Conservation (phyloP, 2,329 filamentous ascomycete species). For the Plectosphaerella cucumerina region DNA sequence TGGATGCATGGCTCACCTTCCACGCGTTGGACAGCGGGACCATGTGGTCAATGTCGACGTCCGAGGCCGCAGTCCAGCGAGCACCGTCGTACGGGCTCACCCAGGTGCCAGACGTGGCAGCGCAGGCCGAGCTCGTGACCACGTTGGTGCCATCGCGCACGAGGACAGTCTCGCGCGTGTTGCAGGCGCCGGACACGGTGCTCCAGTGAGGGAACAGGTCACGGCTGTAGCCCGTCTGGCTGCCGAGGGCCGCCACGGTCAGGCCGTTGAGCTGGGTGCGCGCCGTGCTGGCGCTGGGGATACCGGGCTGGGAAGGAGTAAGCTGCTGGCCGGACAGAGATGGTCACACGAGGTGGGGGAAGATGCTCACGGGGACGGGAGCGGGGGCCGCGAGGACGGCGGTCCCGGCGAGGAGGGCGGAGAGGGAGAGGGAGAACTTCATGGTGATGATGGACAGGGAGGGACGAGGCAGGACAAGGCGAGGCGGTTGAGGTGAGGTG, state of each 20-base stretch:
- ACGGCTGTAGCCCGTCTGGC: constrained; percentile 57
- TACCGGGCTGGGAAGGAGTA: constrained; percentile 43
- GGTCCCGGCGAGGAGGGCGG: constrained; percentile 14
- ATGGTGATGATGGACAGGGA: constrained; percentile 4
- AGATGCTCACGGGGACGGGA: constrained; percentile 4
- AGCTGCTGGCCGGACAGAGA: too few relatives aligned
- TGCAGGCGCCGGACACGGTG: constrained; percentile 61
- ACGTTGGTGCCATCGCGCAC: constrained; percentile 69
- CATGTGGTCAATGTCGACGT: constrained; percentile 81
- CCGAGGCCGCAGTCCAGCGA: constrained; percentile 62
- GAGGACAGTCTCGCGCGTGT: constrained; percentile 67
- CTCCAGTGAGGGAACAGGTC: constrained; percentile 70
- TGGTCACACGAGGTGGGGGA: not conserved
- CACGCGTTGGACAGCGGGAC: constrained; percentile 79
- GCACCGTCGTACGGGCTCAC: constrained; percentile 68
- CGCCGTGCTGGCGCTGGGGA: constrained; percentile 57
- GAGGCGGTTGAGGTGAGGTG: not conserved
- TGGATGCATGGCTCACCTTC: too few relatives aligned
- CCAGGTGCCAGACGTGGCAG: constrained; percentile 65
- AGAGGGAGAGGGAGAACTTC: constrained; percentile 11
- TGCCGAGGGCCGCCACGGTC: constrained; percentile 51
- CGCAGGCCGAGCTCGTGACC: constrained; percentile 53
- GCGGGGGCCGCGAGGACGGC: constrained; percentile 16
- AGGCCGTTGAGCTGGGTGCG: constrained; percentile 53
- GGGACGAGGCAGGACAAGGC: not conserved